Conservation (phyloP, 1,284 basidiomycete genomes). For the Phellinidium pouzarii region DNA sequence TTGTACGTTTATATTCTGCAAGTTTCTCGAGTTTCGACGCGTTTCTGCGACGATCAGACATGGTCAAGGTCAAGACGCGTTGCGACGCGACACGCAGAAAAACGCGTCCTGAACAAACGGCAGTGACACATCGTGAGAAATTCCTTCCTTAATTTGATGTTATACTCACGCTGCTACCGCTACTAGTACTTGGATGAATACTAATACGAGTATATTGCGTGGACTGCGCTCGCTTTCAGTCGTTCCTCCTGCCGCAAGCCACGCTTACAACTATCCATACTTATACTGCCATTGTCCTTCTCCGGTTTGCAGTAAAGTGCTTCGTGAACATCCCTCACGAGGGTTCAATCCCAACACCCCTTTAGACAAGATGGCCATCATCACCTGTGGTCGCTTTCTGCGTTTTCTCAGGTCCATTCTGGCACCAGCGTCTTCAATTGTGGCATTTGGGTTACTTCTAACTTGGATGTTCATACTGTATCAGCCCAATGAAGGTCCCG, state of each 20-base stretch:
- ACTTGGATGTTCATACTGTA: slow-evolving; percentile 72
- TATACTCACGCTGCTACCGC: background rate
- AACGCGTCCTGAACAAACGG: slow-evolving; percentile 6
- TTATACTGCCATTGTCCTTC: too few species aligned
- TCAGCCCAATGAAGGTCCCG: slow-evolving; percentile 67
- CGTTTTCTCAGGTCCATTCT: slow-evolving; percentile 42
- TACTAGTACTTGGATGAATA: too few species aligned
- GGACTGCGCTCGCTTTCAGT: too few species aligned
- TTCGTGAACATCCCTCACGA: too few species aligned
- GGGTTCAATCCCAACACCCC: background rate
- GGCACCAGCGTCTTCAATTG: slow-evolving; percentile 50
- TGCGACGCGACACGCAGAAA: slow-evolving; percentile 1
- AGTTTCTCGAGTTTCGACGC: slow-evolving; percentile 29
- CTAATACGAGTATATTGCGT: too few species aligned
- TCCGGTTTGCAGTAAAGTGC: too few species aligned
- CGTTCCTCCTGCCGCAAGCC: too few species aligned
- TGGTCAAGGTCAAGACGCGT: slow-evolving; percentile 11
- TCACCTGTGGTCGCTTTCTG: slow-evolving; percentile 28
- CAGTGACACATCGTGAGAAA: background rate
- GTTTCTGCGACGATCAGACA: slow-evolving; percentile 23
- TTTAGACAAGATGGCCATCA: background rate
- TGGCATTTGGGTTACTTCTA: slow-evolving; percentile 64
- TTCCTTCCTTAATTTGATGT: background rate
- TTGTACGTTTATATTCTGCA: slow-evolving; percentile 30
- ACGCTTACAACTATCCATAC: too few species aligned